Evolutionary conservation across 2,329 filamentous ascomycete genomes (phyloP).

Genomic region (Penicillium sp.): DNA sequence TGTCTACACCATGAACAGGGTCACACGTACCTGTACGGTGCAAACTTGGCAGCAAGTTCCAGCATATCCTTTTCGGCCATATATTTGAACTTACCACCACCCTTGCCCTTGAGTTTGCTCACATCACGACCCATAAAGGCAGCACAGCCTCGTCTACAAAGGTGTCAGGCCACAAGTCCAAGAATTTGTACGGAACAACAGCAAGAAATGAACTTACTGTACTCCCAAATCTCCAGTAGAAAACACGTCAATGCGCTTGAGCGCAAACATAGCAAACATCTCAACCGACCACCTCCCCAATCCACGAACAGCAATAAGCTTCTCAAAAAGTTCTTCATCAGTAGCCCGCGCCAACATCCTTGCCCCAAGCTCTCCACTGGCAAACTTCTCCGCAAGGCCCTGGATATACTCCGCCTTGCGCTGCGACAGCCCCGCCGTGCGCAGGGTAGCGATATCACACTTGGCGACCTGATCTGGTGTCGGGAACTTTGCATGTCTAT

Average conservation of each 20-base stretch:
- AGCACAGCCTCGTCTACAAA: conserved; percentile 72
- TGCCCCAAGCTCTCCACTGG: conserved; percentile 68
- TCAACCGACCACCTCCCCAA: conserved; percentile 89
- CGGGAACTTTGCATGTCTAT: conserved; percentile 57
- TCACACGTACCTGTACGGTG: conserved; percentile 65
- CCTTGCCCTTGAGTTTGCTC: conserved; percentile 73
- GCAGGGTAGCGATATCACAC: conserved; percentile 63
- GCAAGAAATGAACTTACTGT: conserved; percentile 54
- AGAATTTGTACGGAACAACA: neutral
- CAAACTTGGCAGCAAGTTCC: conserved; percentile 73
- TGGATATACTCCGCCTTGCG: conserved; percentile 94
- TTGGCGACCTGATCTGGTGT: conserved; percentile 68
- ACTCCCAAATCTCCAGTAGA: conserved; percentile 89
- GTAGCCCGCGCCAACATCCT: conserved; percentile 71
- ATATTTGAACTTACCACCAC: conserved; percentile 93
- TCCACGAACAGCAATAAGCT: conserved; percentile 79
- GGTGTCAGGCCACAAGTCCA: conserved; percentile 5
- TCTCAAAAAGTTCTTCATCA: conserved; percentile 82
- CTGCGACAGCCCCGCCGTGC: conserved; percentile 84
- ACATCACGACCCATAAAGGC: conserved; percentile 80
- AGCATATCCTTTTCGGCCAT: conserved; percentile 93
- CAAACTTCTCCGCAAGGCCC: conserved; percentile 80
- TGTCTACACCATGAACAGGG: neutral
- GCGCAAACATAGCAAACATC: conserved; percentile 96
- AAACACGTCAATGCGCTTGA: conserved; percentile 94